Percentiles rank a stretch among this genome's conserved stretches.
Evolutionary conservation across 2,329 filamentous ascomycete species (phyloP).

Genomic region (Lasiodiplodia gonubiensis): DNA sequence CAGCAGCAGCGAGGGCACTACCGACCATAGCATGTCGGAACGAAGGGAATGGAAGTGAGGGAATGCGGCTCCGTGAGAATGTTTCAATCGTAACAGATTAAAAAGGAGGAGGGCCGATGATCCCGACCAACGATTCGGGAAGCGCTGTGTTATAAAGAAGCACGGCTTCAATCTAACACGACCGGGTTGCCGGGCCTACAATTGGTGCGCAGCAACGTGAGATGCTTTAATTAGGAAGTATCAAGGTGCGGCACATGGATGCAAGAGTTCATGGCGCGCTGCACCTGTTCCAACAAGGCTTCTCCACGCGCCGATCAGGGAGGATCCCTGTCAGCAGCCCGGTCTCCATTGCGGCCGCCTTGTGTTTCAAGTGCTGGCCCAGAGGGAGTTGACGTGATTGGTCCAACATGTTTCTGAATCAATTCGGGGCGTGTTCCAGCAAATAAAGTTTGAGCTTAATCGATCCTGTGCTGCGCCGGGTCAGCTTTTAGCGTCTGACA

Average conservation of each 20-base stretch:
- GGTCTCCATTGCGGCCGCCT: too few species aligned
- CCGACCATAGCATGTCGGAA: slow-evolving; percentile 1
- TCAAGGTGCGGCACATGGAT: slow-evolving; percentile 3
- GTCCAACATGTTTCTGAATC: background rate
- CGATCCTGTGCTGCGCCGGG: background rate
- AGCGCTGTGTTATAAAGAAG: slow-evolving; percentile 4
- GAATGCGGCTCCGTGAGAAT: slow-evolving; percentile 1
- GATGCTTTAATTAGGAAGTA: slow-evolving; percentile 11
- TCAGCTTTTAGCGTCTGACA: slow-evolving; percentile 16
- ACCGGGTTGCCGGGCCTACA: background rate
- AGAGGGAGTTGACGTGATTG: background rate
- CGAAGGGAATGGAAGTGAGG: background rate
- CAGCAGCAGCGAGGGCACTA: background rate
- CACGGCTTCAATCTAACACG: background rate
- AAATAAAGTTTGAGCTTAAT: slow-evolving; percentile 25
- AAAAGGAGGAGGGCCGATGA: background rate
- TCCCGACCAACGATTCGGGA: too few species aligned
- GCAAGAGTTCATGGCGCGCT: slow-evolving; percentile 11
- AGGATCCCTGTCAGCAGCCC: background rate
- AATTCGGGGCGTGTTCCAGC: background rate
- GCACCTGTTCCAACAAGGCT: slow-evolving; percentile 11
- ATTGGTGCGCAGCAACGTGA: background rate
- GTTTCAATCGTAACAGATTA: background rate
- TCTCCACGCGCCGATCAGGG: slow-evolving; percentile 14
- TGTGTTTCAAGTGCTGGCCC: background rate